Evolutionary conservation across 176 grass and related monocot genomes (phyloP).

Genomic region (Hsuehochloa calcarea): DNA sequence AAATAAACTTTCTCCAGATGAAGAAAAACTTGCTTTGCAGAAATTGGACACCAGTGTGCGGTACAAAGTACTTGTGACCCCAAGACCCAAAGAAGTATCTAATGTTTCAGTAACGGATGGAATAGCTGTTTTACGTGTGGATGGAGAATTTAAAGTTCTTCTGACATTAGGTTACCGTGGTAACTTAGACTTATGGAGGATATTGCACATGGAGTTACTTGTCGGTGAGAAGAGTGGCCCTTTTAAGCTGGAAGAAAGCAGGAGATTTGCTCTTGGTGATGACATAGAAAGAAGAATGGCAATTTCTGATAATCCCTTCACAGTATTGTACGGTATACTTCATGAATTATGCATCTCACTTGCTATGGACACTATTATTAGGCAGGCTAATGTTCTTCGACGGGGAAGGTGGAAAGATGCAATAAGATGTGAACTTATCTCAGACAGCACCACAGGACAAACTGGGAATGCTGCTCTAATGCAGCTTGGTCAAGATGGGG

Average conservation of each 20-base stretch:
- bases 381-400: conserved; percentile 63
- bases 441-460: conserved; percentile 54
- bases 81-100: conserved; percentile 77
- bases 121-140: conserved; percentile 61
- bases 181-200: conserved; percentile 82
- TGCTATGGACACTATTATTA: conserved; percentile 92
- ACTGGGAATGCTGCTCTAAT: conserved; percentile 44
- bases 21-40: conserved; percentile 73
- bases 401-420: conserved; percentile 91
- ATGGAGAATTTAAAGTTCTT: conserved; percentile 93
- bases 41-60: conserved; percentile 77
- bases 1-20: conserved; percentile 63
- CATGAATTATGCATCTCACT: conserved; percentile 86
- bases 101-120: conserved; percentile 69
- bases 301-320: conserved; percentile 73
- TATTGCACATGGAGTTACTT: conserved; percentile 88
- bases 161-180: conserved; percentile 91
- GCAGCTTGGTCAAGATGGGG: conserved; percentile 66
- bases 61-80: conserved; percentile 75
- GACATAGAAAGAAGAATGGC: conserved; percentile 97
- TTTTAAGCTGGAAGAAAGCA: conserved; percentile 78
- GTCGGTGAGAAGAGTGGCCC: conserved; percentile 79
- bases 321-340: conserved; percentile 66
- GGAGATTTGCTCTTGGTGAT: conserved; percentile 85
- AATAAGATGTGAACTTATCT: conserved; percentile 76